Conservation (phyloP, 345 rosid genomes). For the Citrus sinensis region DVS_A1.0 CM039163.1:38210001-38210500, state of each 20-base stretch:
- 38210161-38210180: not conserved
- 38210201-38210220: not conserved
- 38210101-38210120: not conserved
- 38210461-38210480: not conserved
- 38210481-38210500: not conserved
- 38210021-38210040: not conserved
- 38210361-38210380: not conserved
- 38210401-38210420: not conserved
- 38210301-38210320: not conserved
- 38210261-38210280: not conserved
- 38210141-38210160: not conserved
- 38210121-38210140: not conserved
- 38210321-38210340: not conserved
- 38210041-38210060: not conserved
- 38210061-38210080: not conserved
- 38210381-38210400: not conserved
- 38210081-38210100: not conserved
- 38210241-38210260: not conserved
- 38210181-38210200: not conserved
- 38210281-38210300: no score
- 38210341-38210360: not conserved
- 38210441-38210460: not conserved
- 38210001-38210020: not conserved
- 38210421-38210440: not conserved
- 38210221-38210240: not conserved